These are phyloP conservation scores for Gossypium aridum DNA, from an alignment of 441 rosid genomes.

Conservation along the genomic window DNA sequence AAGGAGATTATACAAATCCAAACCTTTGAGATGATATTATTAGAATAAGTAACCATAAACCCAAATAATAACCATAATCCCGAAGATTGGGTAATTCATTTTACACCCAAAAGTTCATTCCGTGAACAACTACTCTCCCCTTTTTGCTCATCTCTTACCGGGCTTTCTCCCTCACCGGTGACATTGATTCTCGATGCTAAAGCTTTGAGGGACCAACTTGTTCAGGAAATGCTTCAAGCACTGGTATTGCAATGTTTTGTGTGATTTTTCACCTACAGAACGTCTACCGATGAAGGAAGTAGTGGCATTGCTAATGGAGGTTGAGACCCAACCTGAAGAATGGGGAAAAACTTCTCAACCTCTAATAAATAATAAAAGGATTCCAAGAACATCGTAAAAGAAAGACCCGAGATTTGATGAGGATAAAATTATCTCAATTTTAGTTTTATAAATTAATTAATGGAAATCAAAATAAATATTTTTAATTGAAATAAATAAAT, in stretches of 20 bases:
- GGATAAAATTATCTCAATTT: no score
- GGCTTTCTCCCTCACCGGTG: conserved; percentile 28
- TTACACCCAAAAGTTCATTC: no score
- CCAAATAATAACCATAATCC: no score
- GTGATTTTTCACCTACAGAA: conserved; percentile 77
- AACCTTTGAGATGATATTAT: no score
- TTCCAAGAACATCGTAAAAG: conserved; percentile 12
- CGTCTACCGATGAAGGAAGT: conserved; percentile 95
- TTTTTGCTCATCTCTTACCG: no score
- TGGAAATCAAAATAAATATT: no score
- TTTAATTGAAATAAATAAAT: no score
- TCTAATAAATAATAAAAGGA: conserved; percentile 44
- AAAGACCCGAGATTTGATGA: background rate
- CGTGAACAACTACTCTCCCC: no score
- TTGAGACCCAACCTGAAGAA: conserved; percentile 81
- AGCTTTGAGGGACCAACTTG: conserved; percentile 86
- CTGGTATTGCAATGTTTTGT: conserved; percentile 88
- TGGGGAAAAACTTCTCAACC: conserved; percentile 93
- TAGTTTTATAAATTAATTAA: no score
- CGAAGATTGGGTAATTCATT: no score
- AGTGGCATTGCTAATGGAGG: conserved; percentile 79
- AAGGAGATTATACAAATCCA: no score
- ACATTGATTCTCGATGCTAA: conserved; percentile 59
- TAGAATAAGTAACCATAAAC: no score
- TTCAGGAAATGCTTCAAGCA: conserved; percentile 93